phyloP scores from a whole-genome alignment of 139 green algal species.

The Astrephomene gubernaculifera region DNA sequence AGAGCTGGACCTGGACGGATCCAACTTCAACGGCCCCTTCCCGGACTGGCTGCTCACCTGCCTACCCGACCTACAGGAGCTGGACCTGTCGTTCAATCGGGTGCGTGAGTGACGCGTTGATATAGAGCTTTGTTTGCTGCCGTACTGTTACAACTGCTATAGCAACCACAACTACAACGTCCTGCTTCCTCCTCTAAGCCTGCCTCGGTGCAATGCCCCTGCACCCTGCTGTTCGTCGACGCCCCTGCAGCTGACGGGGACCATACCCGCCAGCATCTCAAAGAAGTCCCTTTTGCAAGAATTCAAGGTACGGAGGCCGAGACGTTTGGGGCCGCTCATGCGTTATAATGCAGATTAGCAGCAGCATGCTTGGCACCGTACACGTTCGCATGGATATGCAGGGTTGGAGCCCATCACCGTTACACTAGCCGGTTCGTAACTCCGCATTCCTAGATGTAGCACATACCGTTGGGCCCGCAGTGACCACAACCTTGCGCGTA shows the following conservation, averaged over 20 bases:
- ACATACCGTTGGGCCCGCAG: no score
- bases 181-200: no score
- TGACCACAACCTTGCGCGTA: no score
- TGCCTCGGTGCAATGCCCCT: no score
- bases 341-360: no score
- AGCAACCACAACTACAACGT: no score
- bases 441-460: no score
- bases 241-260: slow-evolving; percentile 51
- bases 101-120: slow-evolving; percentile 11
- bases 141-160: no score
- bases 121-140: not conserved
- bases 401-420: no score
- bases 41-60: slow-evolving; percentile 56
- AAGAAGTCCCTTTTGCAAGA: slow-evolving; percentile 45
- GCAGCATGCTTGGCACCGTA: no score
- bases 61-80: slow-evolving; percentile 60
- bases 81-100: slow-evolving; percentile 70
- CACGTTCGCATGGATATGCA: not conserved
- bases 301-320: slow-evolving; percentile 62
- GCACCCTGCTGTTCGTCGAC: not conserved
- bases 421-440: no score
- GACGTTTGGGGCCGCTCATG: not conserved
- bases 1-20: slow-evolving; percentile 68
- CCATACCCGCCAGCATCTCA: slow-evolving; percentile 46
- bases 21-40: slow-evolving; percentile 55